phyloP scores from a whole-genome alignment of 2,329 filamentous ascomycete species.

The Claviceps maximensis region DNA sequence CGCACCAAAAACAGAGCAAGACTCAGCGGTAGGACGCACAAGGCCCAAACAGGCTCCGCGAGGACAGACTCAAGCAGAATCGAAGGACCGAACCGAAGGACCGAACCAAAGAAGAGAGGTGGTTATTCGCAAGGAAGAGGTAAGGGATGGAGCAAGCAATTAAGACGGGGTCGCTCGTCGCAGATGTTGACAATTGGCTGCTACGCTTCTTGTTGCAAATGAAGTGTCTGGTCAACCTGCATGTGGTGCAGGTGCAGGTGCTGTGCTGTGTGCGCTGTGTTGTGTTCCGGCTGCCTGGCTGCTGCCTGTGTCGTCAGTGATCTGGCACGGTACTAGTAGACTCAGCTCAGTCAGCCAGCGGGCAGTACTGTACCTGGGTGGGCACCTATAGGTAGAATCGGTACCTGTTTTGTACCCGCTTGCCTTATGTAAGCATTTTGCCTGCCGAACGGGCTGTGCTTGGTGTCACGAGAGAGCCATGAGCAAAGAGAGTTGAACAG shows the following conservation, averaged over 20 bases:
- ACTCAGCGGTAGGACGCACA: not conserved
- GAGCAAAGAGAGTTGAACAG: too few relatives aligned
- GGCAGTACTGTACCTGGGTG: too few relatives aligned
- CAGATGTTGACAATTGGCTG: not conserved
- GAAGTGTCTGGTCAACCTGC: conserved; percentile 14
- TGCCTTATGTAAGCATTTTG: not conserved
- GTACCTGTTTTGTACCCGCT: too few relatives aligned
- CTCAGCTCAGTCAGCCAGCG: too few relatives aligned
- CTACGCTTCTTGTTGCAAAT: conserved; percentile 17
- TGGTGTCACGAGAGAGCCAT: too few relatives aligned
- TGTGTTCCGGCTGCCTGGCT: not conserved
- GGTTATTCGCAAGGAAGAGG: not conserved
- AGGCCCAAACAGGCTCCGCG: not conserved
- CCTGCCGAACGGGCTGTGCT: not conserved
- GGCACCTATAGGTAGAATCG: too few relatives aligned
- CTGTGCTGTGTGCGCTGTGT: not conserved
- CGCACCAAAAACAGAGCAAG: conserved; percentile 2
- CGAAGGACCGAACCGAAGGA: not conserved
- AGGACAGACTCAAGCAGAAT: not conserved
- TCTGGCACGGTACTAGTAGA: too few relatives aligned
- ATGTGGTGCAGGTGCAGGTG: not conserved
- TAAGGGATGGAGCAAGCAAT: not conserved
- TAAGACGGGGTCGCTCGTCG: not conserved
- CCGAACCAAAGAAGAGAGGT: not conserved
- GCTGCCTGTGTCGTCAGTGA: too few relatives aligned